phyloP scores from a whole-genome alignment of 495 filamentous ascomycete genomes.

The Baudoinia panamericana region DNA sequence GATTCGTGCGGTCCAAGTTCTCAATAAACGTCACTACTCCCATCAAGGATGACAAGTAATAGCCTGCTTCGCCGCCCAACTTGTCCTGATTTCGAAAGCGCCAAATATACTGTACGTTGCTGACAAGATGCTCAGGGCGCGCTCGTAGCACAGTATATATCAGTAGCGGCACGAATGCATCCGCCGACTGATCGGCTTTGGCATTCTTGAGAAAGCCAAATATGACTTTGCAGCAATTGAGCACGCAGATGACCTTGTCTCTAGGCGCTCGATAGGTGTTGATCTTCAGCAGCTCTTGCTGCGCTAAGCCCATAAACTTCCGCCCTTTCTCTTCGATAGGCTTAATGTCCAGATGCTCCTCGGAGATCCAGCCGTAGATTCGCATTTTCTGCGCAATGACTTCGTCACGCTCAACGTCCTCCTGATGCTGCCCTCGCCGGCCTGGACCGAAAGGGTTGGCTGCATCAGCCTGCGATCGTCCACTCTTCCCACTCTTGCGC shows the following conservation, averaged over 20 bases:
- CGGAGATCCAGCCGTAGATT: conserved; percentile 90
- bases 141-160: conserved; percentile 93
- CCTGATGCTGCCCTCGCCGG: conserved; percentile 86
- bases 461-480: conserved; percentile 26
- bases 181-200: conserved; percentile 85
- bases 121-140: conserved; percentile 88
- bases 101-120: conserved; percentile 96
- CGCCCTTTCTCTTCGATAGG: conserved; percentile 70
- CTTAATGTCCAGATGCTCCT: conserved; percentile 90
- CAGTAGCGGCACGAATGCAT: conserved; percentile 87
- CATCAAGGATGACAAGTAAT: conserved; percentile 97
- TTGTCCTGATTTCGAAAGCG: conserved; percentile 97
- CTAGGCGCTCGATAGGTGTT: conserved; percentile 88
- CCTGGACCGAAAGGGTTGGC: conserved; percentile 61
- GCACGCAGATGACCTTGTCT: conserved; percentile 95
- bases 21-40: conserved; percentile 96
- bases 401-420: conserved; percentile 94
- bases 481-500: conserved; percentile 31
- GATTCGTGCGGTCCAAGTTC: conserved; percentile 79
- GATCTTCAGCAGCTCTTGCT: conserved; percentile 90
- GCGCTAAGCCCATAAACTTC: conserved; percentile 76
- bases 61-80: conserved; percentile 87
- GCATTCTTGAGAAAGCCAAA: conserved; percentile 90
- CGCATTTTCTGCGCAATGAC: conserved; percentile 88
- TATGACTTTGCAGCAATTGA: conserved; percentile 99